Conservation (phyloP, 768 basidiomycete species). For the Lactarius pseudohatsudake region DNA sequence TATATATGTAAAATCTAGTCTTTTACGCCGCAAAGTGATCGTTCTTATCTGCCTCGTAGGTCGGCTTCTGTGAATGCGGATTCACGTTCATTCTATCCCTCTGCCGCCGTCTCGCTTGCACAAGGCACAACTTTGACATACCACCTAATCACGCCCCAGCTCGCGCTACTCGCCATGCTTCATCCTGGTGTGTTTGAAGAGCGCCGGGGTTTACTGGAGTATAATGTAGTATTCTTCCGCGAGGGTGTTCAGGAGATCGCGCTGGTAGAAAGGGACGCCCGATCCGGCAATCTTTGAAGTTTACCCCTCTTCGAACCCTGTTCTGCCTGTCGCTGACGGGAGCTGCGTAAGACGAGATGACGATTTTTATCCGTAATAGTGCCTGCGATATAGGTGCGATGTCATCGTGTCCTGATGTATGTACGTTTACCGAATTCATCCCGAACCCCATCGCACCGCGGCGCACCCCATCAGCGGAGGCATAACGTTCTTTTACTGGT, state of each 20-base stretch:
- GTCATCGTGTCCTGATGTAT: slow-evolving; percentile 7
- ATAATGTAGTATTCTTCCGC: slow-evolving; percentile 83
- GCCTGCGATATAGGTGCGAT: neutral
- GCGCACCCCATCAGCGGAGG: neutral
- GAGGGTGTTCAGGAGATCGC: slow-evolving; percentile 83
- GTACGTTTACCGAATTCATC: slow-evolving; percentile 10
- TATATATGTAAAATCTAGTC: slow-evolving; percentile 68
- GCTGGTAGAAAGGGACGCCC: slow-evolving; percentile 62
- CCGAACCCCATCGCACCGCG: neutral
- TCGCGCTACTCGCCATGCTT: slow-evolving; percentile 69
- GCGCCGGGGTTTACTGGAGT: slow-evolving; percentile 75
- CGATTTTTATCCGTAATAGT: slow-evolving; percentile 1
- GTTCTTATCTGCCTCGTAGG: slow-evolving; percentile 13
- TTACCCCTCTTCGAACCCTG: neutral
- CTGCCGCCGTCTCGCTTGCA: slow-evolving; percentile 61
- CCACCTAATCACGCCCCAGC: slow-evolving; percentile 72
- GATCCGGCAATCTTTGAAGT: slow-evolving; percentile 29
- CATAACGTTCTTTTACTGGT: neutral
- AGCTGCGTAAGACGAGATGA: neutral
- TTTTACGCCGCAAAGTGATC: neutral
- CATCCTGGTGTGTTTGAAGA: slow-evolving; percentile 72
- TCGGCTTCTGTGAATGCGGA: slow-evolving; percentile 30
- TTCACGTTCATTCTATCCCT: slow-evolving; percentile 60
- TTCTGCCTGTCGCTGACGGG: neutral
- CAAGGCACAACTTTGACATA: slow-evolving; percentile 80